These are phyloP conservation scores for Jatropha curcas DNA, from an alignment of 345 rosid species.

Conservation along the genomic window DNA sequence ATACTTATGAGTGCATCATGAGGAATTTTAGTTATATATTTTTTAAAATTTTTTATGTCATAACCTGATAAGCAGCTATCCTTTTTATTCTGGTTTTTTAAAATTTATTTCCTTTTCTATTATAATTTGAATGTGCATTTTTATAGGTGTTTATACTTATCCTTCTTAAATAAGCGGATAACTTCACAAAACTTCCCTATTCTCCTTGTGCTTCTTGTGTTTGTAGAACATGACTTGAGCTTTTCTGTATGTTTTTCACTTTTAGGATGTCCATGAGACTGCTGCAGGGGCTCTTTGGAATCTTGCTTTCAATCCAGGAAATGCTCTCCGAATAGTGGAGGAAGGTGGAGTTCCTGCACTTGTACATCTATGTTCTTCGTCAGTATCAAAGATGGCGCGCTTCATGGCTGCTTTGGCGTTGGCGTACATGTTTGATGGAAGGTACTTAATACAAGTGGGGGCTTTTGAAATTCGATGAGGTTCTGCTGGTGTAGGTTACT, in stretches of 20 bases:
- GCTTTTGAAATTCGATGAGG: not conserved
- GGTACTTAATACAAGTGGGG: constrained; percentile 17
- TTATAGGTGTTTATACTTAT: not conserved
- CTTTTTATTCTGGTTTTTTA: not conserved
- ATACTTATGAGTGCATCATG: not conserved
- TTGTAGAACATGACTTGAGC: not conserved
- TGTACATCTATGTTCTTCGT: constrained; percentile 40
- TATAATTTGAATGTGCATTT: not conserved
- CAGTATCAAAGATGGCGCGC: constrained; percentile 45
- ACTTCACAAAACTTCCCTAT: not conserved
- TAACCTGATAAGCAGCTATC: not conserved
- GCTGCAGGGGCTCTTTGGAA: constrained; percentile 57
- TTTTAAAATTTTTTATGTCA: not conserved
- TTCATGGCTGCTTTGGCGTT: constrained; percentile 48
- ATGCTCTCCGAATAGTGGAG: constrained; percentile 44
- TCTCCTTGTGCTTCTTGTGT: not conserved
- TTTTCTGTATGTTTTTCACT: not conserved
- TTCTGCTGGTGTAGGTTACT: not conserved
- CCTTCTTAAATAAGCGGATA: not conserved
- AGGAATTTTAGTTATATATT: not conserved
- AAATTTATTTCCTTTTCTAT: not conserved
- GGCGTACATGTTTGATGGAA: constrained; percentile 45
- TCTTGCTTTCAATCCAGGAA: constrained; percentile 41
- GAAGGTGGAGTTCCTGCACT: constrained; percentile 44
- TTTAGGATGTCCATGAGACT: constrained; percentile 53